Conservation (phyloP, 2,329 filamentous ascomycete genomes). For the Microdochium bolleyi region DNA sequence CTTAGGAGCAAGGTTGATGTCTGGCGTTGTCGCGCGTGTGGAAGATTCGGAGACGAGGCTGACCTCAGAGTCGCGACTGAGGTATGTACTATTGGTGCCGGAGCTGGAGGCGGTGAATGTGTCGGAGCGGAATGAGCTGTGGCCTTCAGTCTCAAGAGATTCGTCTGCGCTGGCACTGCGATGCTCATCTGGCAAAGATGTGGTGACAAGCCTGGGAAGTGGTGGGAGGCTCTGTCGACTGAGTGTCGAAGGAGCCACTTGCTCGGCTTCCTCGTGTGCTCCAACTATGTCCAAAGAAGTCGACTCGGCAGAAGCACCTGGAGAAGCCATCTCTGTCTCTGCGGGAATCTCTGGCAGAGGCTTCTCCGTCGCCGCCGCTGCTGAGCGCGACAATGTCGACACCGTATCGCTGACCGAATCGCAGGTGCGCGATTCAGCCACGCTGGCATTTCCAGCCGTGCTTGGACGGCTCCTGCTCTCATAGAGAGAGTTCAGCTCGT, state of each 20-base stretch:
- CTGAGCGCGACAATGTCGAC: slow-evolving; percentile 13
- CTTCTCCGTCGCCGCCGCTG: slow-evolving; percentile 49
- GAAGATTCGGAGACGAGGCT: slow-evolving; percentile 76
- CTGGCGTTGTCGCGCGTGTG: slow-evolving; percentile 82
- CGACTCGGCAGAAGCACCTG: slow-evolving; percentile 33
- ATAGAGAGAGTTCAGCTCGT: slow-evolving; percentile 36
- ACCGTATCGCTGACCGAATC: slow-evolving; percentile 10
- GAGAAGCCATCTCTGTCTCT: slow-evolving; percentile 12
- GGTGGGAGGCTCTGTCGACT: slow-evolving; percentile 44
- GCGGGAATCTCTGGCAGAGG: slow-evolving; percentile 58
- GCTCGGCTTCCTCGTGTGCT: neutral
- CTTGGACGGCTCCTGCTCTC: slow-evolving; percentile 13
- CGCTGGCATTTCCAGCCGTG: slow-evolving; percentile 26
- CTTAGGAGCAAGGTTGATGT: slow-evolving; percentile 47
- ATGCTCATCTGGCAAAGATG: slow-evolving; percentile 36
- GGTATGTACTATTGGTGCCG: slow-evolving; percentile 70
- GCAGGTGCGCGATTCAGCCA: slow-evolving; percentile 27
- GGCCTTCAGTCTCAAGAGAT: slow-evolving; percentile 41
- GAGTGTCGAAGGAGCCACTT: slow-evolving; percentile 28
- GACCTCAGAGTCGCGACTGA: slow-evolving; percentile 72
- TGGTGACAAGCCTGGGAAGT: slow-evolving; percentile 49
- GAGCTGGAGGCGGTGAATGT: slow-evolving; percentile 69
- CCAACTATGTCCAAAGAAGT: slow-evolving; percentile 27
- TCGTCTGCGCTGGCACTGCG: slow-evolving; percentile 38
- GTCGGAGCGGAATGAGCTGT: slow-evolving; percentile 49